phyloP scores from a whole-genome alignment of 495 filamentous ascomycete species.

The Choiromyces venosus region DNA sequence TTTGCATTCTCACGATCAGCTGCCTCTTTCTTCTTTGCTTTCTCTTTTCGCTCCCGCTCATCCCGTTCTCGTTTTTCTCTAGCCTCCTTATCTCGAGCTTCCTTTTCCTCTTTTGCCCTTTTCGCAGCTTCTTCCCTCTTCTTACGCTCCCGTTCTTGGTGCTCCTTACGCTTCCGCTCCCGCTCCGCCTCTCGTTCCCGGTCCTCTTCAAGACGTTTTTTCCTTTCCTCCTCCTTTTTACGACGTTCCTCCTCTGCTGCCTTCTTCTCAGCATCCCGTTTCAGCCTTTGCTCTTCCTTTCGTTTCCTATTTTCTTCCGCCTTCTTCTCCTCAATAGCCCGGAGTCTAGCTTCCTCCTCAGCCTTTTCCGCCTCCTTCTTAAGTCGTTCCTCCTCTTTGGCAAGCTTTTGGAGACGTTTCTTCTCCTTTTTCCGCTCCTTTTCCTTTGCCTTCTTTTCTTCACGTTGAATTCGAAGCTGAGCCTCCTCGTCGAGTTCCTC shows the following conservation, averaged over 20 bases:
- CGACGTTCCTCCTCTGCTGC: constrained; percentile 85
- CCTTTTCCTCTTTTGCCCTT: constrained; percentile 66
- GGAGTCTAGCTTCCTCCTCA: constrained; percentile 74
- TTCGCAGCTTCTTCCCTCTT: constrained; percentile 56
- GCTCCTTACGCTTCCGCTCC: constrained; percentile 69
- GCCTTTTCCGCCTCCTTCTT: constrained; percentile 81
- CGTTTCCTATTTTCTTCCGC: constrained; percentile 70
- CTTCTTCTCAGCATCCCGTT: constrained; percentile 79
- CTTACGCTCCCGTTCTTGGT: constrained; percentile 74
- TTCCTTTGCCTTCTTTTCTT: constrained; percentile 89
- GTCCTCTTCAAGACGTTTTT: constrained; percentile 81
- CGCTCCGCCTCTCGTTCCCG: constrained; percentile 72
- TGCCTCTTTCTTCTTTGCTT: constrained; percentile 56
- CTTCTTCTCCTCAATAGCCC: constrained; percentile 71
- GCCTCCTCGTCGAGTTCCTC: constrained; percentile 86
- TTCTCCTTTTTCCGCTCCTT: constrained; percentile 91
- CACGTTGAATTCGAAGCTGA: constrained; percentile 64
- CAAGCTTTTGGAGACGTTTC: constrained; percentile 73
- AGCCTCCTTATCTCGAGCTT: constrained; percentile 66
- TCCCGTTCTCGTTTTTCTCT: constrained; percentile 66
- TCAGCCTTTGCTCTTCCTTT: constrained; percentile 84
- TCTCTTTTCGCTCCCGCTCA: constrained; percentile 69
- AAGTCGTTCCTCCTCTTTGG: constrained; percentile 83
- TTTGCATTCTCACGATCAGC: constrained; percentile 64
- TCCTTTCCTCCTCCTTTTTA: constrained; percentile 88